Conservation (phyloP, 306 rosid species). For the Prunus mira region DNA sequence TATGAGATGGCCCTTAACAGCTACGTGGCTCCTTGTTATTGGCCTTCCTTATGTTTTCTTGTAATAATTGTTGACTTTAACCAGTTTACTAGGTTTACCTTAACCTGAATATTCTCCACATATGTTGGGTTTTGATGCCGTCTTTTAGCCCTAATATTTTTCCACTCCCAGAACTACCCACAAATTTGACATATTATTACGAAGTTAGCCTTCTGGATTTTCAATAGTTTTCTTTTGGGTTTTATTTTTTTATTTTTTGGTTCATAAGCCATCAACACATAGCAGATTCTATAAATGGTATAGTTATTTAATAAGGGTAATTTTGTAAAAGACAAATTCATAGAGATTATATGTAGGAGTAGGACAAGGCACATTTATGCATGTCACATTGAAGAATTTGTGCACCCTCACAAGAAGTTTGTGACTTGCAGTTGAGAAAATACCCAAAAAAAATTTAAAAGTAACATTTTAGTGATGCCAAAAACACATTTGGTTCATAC, state of each 20-base stretch:
- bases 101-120: not conserved
- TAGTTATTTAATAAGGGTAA: too few species aligned
- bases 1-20: not conserved
- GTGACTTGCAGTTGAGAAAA: not conserved
- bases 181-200: not conserved
- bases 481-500: not conserved
- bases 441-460: not conserved
- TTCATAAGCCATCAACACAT: too few species aligned
- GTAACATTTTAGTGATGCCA: not conserved
- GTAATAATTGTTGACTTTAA: not conserved
- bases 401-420: not conserved
- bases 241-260: too few species aligned
- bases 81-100: not conserved
- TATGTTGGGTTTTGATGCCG: not conserved
- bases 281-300: too few species aligned
- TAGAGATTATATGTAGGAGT: not conserved
- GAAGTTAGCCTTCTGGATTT: not conserved
- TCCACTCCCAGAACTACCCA: not conserved
- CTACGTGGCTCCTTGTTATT: constrained; percentile 2
- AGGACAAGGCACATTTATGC: not conserved
- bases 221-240: not conserved
- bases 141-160: not conserved
- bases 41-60: not conserved
- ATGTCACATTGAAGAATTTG: not conserved
- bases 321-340: too few species aligned